Evolutionary conservation across 2,329 filamentous ascomycete genomes (phyloP).

Genomic region (Fusarium coffeatum): DNA sequence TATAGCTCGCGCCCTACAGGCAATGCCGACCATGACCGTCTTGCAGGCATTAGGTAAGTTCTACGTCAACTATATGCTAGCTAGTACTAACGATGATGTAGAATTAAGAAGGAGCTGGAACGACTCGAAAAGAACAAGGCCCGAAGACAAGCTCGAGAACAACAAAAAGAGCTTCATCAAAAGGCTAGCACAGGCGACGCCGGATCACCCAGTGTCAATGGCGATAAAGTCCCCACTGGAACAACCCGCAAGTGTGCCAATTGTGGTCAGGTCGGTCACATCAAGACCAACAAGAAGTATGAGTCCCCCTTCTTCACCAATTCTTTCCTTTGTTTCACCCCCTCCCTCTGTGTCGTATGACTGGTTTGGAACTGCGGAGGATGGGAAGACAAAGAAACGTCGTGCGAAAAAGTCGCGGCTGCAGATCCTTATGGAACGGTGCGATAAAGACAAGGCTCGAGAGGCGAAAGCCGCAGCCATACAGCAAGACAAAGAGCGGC

Average conservation of each 20-base stretch:
- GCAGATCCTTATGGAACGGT: constrained; percentile 38
- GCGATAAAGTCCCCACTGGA: constrained; percentile 68
- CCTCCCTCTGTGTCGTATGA: constrained; percentile 49
- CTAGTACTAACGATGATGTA: constrained; percentile 39
- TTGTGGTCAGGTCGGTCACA: constrained; percentile 95
- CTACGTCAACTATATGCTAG: background rate
- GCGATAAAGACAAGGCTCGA: constrained; percentile 40
- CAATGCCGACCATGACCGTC: constrained; percentile 64
- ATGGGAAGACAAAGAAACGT: constrained; percentile 26
- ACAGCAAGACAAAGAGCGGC: constrained; percentile 15
- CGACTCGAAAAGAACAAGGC: constrained; percentile 93
- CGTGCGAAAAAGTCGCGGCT: constrained; percentile 36
- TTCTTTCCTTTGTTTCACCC: constrained; percentile 40
- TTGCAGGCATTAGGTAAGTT: constrained; percentile 57
- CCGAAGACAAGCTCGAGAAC: constrained; percentile 88
- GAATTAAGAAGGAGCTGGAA: constrained; percentile 73
- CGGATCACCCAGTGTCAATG: constrained; percentile 60
- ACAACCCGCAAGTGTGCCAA: constrained; percentile 96
- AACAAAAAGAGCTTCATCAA: constrained; percentile 78
- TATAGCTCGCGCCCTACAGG: constrained; percentile 62
- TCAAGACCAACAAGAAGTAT: constrained; percentile 99
- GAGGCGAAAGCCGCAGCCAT: constrained; percentile 31
- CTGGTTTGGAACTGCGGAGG: constrained; percentile 47
- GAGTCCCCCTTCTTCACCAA: constrained; percentile 45
- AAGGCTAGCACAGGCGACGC: constrained; percentile 58